phyloP scores from a whole-genome alignment of 2,329 filamentous ascomycete genomes.

The Karstenula rhodostoma region DNA sequence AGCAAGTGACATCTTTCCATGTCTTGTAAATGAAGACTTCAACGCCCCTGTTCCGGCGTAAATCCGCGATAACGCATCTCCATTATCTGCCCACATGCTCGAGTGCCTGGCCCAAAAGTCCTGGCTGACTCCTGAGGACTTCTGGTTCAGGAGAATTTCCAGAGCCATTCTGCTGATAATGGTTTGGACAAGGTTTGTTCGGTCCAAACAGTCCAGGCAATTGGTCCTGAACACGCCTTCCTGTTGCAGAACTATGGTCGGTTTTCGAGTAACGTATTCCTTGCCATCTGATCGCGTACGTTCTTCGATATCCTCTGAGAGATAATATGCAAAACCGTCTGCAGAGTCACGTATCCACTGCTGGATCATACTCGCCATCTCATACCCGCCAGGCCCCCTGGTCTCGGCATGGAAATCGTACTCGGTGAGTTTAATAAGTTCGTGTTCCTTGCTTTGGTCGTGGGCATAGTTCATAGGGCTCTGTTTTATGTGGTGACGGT shows the following conservation, averaged over 20 bases:
- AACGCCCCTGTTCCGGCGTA: slow-evolving; percentile 96
- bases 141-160: slow-evolving; percentile 80
- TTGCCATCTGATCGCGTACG: slow-evolving; percentile 53
- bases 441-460: slow-evolving; percentile 69
- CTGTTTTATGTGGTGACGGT: slow-evolving; percentile 77
- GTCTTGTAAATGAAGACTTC: slow-evolving; percentile 92
- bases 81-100: slow-evolving; percentile 96
- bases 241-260: slow-evolving; percentile 82
- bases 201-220: slow-evolving; percentile 93
- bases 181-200: slow-evolving; percentile 95
- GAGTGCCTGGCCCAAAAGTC: slow-evolving; percentile 95
- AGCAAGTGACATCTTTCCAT: slow-evolving; percentile 94
- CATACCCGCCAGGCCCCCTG: slow-evolving; percentile 83
- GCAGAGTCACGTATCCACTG: slow-evolving; percentile 80
- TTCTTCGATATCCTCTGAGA: slow-evolving; percentile 76
- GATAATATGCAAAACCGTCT: slow-evolving; percentile 90
- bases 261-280: slow-evolving; percentile 47
- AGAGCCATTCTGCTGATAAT: slow-evolving; percentile 94
- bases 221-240: slow-evolving; percentile 97
- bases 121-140: slow-evolving; percentile 71
- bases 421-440: slow-evolving; percentile 80
- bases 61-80: slow-evolving; percentile 90
- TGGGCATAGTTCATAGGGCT: slow-evolving; percentile 73
- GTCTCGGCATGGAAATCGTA: slow-evolving; percentile 98
- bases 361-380: slow-evolving; percentile 85